Base-by-base conservation (phyloP, 2,329 filamentous ascomycete species). In the Hypoxylon sp. region DNA sequence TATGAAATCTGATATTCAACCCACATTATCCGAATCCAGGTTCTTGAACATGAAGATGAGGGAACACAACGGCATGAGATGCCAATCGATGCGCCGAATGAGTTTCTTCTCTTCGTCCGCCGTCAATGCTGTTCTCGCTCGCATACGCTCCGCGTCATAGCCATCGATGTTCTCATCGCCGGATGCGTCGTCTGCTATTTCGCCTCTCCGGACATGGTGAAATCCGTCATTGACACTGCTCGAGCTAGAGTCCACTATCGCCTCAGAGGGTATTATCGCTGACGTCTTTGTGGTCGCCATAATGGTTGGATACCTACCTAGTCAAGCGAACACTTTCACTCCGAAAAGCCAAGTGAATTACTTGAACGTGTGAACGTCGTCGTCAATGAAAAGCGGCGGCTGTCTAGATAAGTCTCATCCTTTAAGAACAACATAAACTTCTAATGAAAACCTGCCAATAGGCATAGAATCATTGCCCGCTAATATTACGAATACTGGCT, bases 21-120 rank as follows among this genome's bases (percentile, higher is more conserved):
- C 56, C 19, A 75, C 76, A 68, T 81, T 81, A 56, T 78, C 74
- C 6, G 74, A 69, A 50, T 81, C 80, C 2, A 81, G 65, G 12
- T 79, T 79, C 59, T 81, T 81, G 54, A 81, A 77, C 58, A 81
- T 71, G 53, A 81, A 81, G 8, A 81, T 77, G 5, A 81, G 58
- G 0, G 79, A 79, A 50, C 78, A 80, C 27, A 82, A 67, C 0
- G 78, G 76, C 77, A 83, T 80, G 1, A 82, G 71, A 41, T 77
- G 78, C 79, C 75, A 79, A 65, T 83, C 81, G 21, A 83, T 78
- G 9, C 78, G 75, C 12, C 80, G 75, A 46, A 84, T 73, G 9
- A 84, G 69, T 60, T 76, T 82, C 67, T 79, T 83, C 64, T 84
- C 82, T 62, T 84, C 82, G 3, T 78, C 79, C 0, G 75, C 75